Percentiles rank a stretch among this genome's conserved stretches.
These are phyloP conservation scores for Sistotremastrum niveocremeum DNA, from an alignment of 768 basidiomycete genomes.

Conservation along the genomic window DNA sequence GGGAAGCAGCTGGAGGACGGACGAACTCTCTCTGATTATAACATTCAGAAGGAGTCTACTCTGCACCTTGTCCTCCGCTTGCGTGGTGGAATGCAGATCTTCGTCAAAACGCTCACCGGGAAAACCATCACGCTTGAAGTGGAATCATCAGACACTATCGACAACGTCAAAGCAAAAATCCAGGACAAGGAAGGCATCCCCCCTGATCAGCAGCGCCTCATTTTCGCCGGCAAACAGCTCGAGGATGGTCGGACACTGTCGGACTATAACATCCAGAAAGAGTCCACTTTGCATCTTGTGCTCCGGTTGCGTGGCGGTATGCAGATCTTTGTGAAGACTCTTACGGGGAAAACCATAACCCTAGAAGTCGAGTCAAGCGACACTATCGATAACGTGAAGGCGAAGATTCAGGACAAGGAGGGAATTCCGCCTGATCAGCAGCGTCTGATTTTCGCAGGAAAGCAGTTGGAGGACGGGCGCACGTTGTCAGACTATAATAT, in stretches of 20 bases:
- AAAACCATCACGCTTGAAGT: conserved; percentile 47
- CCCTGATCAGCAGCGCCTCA: conserved; percentile 32
- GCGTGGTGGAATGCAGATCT: conserved; percentile 29
- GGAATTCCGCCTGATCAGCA: conserved; percentile 25
- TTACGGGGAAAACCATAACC: conserved; percentile 34
- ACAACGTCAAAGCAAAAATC: conserved; percentile 36
- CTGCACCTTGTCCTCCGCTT: conserved; percentile 50
- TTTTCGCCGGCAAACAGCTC: conserved; percentile 38
- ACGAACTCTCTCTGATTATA: conserved; percentile 34
- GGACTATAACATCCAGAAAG: conserved; percentile 33
- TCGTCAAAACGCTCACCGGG: conserved; percentile 37
- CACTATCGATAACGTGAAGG: conserved; percentile 32
- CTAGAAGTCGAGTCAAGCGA: conserved; percentile 32
- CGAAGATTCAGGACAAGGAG: conserved; percentile 24
- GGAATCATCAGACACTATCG: conserved; percentile 35
- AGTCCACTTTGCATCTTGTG: conserved; percentile 22
- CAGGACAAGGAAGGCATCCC: conserved; percentile 59
- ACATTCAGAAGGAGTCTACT: conserved; percentile 55
- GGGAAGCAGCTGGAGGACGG: conserved; percentile 38
- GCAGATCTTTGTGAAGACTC: conserved; percentile 30
- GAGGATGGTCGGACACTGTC: conserved; percentile 36
- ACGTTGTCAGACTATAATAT: conserved; percentile 33
- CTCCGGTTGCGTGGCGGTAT: conserved; percentile 24
- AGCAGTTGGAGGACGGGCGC: conserved; percentile 34
- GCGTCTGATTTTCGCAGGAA: conserved; percentile 35